Evolutionary conservation across 2,329 filamentous ascomycete genomes (phyloP).

Genomic region (Lasiodiplodia hormozganensis): DNA sequence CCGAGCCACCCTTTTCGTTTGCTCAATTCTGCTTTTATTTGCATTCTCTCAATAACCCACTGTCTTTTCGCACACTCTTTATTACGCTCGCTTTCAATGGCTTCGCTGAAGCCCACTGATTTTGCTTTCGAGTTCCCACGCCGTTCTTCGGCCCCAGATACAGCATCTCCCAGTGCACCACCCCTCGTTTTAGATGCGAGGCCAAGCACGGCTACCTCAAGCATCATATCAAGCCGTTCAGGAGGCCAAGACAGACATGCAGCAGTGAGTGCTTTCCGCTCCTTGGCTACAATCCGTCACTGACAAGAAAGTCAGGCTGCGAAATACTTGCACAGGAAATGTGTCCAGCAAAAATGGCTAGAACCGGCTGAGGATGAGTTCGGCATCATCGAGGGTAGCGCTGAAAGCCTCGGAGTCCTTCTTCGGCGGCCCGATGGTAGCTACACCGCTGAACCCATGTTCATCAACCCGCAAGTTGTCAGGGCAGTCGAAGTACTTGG

Average conservation of each 20-base stretch:
- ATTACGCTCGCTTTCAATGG: not conserved
- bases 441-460: constrained; percentile 51
- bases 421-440: constrained; percentile 36
- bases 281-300: not conserved
- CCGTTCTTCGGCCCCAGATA: not conserved
- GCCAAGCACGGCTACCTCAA: constrained; percentile 34
- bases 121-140: not conserved
- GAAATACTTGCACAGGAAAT: constrained; percentile 39
- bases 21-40: not conserved
- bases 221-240: constrained; percentile 35
- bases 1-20: not conserved
- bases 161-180: not conserved
- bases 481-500: constrained; percentile 51
- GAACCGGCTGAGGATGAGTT: constrained; percentile 39
- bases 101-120: not conserved
- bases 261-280: constrained; percentile 32
- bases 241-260: constrained; percentile 36
- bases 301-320: constrained; percentile 35
- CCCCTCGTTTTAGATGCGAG: constrained; percentile 29
- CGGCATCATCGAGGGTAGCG: constrained; percentile 36
- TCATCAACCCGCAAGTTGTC: constrained; percentile 44
- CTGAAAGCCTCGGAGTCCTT: constrained; percentile 33
- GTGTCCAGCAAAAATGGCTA: constrained; percentile 39
- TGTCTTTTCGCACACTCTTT: not conserved
- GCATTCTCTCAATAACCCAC: not conserved